phyloP scores from a whole-genome alignment of 257 asterid species.

The Rehmannia glutinosa region DNA sequence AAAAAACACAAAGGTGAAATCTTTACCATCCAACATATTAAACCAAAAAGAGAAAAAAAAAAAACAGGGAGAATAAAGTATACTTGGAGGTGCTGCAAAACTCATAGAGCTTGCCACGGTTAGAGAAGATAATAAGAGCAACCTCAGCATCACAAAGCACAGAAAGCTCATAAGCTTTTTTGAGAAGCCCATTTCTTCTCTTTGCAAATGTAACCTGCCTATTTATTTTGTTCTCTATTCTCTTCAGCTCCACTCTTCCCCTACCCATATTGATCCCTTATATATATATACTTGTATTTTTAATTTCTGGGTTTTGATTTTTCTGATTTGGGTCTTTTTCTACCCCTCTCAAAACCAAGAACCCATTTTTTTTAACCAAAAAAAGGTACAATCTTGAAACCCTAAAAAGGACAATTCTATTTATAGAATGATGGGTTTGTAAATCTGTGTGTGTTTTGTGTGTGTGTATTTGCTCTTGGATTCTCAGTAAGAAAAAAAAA shows the following conservation, averaged over 20 bases:
- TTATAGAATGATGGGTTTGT: slow-evolving; percentile 12
- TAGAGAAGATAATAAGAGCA: slow-evolving; percentile 82
- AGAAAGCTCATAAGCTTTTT: slow-evolving; percentile 80
- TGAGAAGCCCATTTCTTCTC: slow-evolving; percentile 78
- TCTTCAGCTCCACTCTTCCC: slow-evolving; percentile 89
- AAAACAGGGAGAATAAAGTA: neutral
- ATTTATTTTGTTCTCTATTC: slow-evolving; percentile 86
- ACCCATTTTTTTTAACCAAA: slow-evolving; percentile 13
- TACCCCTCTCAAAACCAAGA: slow-evolving; percentile 11
- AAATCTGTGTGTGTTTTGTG: slow-evolving; percentile 5
- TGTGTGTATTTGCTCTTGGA: slow-evolving; percentile 13
- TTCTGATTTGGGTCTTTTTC: slow-evolving; percentile 12
- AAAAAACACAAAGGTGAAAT: too few relatives aligned
- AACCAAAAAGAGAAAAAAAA: neutral
- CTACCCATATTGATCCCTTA: slow-evolving; percentile 63
- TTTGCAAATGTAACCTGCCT: slow-evolving; percentile 89
- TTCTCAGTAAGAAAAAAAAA: neutral
- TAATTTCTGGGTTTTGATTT: slow-evolving; percentile 7
- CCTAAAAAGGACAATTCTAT: slow-evolving; percentile 32
- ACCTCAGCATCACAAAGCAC: slow-evolving; percentile 84
- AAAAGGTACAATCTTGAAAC: slow-evolving; percentile 34
- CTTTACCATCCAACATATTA: too few relatives aligned
- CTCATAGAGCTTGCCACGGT: slow-evolving; percentile 92
- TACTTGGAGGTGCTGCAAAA: slow-evolving; percentile 86
- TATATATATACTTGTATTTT: neutral